Percentiles rank a stretch among this genome's conserved stretches.
Conservation (phyloP, 495 filamentous ascomycete genomes). For the Ascobolus immersus region DNA sequence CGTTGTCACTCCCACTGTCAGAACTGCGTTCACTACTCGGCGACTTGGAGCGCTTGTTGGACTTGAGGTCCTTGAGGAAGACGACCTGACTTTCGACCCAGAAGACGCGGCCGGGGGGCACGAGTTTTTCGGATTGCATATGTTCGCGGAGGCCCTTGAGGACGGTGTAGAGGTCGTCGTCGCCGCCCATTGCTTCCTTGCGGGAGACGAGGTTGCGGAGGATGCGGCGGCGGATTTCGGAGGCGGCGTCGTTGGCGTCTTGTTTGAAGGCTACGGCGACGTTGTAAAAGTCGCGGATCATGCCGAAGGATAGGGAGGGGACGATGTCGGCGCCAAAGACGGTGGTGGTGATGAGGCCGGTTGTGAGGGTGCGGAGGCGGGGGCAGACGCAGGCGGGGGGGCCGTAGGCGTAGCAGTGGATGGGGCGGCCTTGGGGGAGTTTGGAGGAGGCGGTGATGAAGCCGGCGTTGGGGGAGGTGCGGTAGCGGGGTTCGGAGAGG, state of each 20-base stretch:
- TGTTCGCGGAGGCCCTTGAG: conserved; percentile 38
- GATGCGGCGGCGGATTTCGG: conserved; percentile 38
- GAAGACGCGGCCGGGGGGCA: conserved; percentile 58
- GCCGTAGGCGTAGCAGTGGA: conserved; percentile 60
- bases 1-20: too few relatives aligned
- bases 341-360: conserved; percentile 50
- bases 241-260: conserved; percentile 37
- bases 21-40: too few relatives aligned
- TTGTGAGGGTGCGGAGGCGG: conserved; percentile 40
- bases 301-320: conserved; percentile 45
- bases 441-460: conserved; percentile 25
- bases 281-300: conserved; percentile 49
- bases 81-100: conserved; percentile 38
- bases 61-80: conserved; percentile 19
- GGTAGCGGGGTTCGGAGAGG: conserved; percentile 33
- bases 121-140: conserved; percentile 43
- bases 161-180: conserved; percentile 44
- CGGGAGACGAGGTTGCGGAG: conserved; percentile 5
- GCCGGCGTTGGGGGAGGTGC: conserved; percentile 25
- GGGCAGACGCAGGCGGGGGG: conserved; percentile 49
- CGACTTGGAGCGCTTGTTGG: too few relatives aligned
- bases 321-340: conserved; percentile 51
- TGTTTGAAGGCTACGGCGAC: conserved; percentile 45
- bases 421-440: conserved; percentile 39
- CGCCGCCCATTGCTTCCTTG: conserved; percentile 35